Evolutionary conservation across 2,329 filamentous ascomycete genomes (phyloP), one percentile per base, ranked within the genome.

Genomic region (Penicillium sp.): DNA sequence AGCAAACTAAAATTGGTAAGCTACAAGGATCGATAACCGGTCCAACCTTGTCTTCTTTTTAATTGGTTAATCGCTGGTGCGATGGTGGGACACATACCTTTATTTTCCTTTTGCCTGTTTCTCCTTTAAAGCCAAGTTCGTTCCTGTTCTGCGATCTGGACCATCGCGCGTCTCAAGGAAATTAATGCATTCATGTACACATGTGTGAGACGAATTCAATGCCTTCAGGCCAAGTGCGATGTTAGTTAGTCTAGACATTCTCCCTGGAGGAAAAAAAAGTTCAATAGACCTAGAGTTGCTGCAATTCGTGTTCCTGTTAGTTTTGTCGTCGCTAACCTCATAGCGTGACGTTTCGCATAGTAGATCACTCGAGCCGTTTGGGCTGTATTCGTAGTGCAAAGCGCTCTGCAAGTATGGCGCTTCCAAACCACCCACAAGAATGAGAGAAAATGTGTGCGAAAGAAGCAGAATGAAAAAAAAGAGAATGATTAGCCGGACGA

Each of bases 171-270:
- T 56, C 57, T 58, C 59, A 58, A 19, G 60, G 61, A 65, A 55
- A 66, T 67, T 69, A 68, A 68, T 71, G 59, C 68, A 62, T 64
- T 61, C 61, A 67, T 69, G 66, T 69, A 66, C 10, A 42, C 39
- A 42, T 42, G 39, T 42, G 39, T 69, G 68, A 68, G 63, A 64
- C 60, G 60, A 68, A 66, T 61, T 56, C 57, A 59, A 63, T 58
- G 58, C 55, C 51, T 52, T 59, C 44, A 46, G 48, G 48, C 57
- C 52, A 55, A 58, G 13, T 56, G 43, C 42, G 37, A 37, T 43
- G 26, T 58, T 51, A 61, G 51, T 48, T 52, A 58, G 47, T 19
- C 39, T 55, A 58, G 57, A 50, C 46, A 31, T 47, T 51, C 50
- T 49, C 39, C 29, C 43, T 21, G 7, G 50, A 42, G 39, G 39